phyloP scores from a whole-genome alignment of 148 eudicot species.

The Rhododendron griersonianum region DNA sequence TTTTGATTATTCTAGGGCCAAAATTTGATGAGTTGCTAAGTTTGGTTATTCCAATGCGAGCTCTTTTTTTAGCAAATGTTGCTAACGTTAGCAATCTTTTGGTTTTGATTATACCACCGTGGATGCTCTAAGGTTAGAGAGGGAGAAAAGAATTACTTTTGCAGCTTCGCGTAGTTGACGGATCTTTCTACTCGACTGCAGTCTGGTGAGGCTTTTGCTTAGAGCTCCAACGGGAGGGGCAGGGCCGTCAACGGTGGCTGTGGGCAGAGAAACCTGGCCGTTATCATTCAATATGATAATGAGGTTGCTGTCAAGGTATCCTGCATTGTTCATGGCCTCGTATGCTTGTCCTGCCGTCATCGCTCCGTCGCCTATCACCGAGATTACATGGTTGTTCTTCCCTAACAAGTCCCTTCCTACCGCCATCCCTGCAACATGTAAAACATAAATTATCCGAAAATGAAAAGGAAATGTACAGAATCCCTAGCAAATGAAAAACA shows the following conservation, averaged over 20 bases:
- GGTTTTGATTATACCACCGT: no score
- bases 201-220: constrained; percentile 26
- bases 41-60: no score
- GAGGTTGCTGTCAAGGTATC: constrained; percentile 36
- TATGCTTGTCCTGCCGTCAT: constrained; percentile 52
- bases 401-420: constrained; percentile 37
- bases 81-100: no score
- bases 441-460: not conserved
- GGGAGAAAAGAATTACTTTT: constrained; percentile 13
- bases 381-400: constrained; percentile 29
- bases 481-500: not conserved
- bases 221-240: constrained; percentile 45
- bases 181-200: constrained; percentile 29
- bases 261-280: constrained; percentile 39
- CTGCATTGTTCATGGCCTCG: constrained; percentile 46
- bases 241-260: constrained; percentile 46
- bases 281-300: constrained; percentile 36
- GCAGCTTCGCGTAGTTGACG: constrained; percentile 30
- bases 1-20: no score
- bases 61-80: no score
- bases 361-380: constrained; percentile 45
- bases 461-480: not conserved
- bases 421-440: constrained; percentile 31
- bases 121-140: no score
- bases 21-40: no score